phyloP scores from a whole-genome alignment of 2,329 filamentous ascomycete genomes.

The Pyrenophora tritici-repentis region DNA sequence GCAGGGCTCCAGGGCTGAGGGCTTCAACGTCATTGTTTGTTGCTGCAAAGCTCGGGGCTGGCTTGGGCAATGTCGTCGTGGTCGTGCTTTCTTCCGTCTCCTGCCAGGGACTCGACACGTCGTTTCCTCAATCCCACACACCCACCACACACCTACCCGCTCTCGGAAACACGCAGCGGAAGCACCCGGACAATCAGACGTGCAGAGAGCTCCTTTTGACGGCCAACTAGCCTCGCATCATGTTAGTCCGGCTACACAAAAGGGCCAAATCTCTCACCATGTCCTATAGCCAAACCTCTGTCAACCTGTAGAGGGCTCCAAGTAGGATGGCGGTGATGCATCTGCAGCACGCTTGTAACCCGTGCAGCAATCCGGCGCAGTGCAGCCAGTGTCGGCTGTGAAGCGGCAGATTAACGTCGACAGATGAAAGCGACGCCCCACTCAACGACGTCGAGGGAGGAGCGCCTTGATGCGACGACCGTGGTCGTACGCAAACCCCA shows the following conservation, averaged over 20 bases:
- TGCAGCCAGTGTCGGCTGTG: slow-evolving; percentile 28
- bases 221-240: slow-evolving; percentile 36
- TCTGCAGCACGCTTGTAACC: slow-evolving; percentile 33
- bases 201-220: slow-evolving; percentile 34
- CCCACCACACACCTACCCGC: slow-evolving; percentile 1
- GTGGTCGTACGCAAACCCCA: slow-evolving; percentile 22
- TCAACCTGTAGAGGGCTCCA: slow-evolving; percentile 24
- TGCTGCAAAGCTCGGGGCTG: neutral
- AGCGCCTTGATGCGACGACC: slow-evolving; percentile 16
- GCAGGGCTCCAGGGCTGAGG: slow-evolving; percentile 31
- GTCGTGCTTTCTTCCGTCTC: neutral
- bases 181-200: slow-evolving; percentile 18
- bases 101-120: slow-evolving; percentile 29
- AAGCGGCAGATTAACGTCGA: slow-evolving; percentile 12
- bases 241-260: slow-evolving; percentile 41
- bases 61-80: neutral
- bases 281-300: slow-evolving; percentile 21
- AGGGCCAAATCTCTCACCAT: slow-evolving; percentile 31
- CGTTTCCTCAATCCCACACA: slow-evolving; percentile 31
- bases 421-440: slow-evolving; percentile 16
- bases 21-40: slow-evolving; percentile 1
- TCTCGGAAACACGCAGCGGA: slow-evolving; percentile 16
- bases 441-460: slow-evolving; percentile 12
- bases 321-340: slow-evolving; percentile 25
- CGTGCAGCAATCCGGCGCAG: slow-evolving; percentile 26